Conservation (phyloP, 2,329 filamentous ascomycete genomes). For the Cladosporium velox region DNA sequence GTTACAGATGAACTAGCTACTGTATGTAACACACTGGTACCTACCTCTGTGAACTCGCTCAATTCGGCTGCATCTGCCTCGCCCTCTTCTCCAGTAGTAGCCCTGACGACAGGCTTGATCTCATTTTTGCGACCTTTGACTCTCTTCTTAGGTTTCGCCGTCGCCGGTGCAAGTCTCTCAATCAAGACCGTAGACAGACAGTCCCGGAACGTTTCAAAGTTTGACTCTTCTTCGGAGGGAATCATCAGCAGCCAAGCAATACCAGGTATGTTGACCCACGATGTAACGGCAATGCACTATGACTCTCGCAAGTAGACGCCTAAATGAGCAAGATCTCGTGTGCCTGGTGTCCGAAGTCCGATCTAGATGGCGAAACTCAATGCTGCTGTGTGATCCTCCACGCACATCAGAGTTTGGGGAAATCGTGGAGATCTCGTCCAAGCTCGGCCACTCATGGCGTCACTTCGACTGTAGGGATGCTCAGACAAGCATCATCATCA, state of each 20-base stretch:
- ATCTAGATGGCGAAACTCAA: slow-evolving; percentile 8
- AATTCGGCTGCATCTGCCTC: slow-evolving; percentile 64
- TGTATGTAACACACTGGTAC: slow-evolving; percentile 3
- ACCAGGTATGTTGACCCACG: neutral
- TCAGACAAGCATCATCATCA: slow-evolving; percentile 5
- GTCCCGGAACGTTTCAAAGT: slow-evolving; percentile 72
- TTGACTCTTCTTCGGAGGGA: slow-evolving; percentile 44
- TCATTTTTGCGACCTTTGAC: slow-evolving; percentile 44
- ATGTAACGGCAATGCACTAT: neutral
- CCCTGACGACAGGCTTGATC: slow-evolving; percentile 38
- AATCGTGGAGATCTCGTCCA: slow-evolving; percentile 14
- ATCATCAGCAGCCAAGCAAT: slow-evolving; percentile 33
- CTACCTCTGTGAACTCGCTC: slow-evolving; percentile 73
- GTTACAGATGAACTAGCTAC: neutral
- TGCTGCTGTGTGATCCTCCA: slow-evolving; percentile 1
- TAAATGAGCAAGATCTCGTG: slow-evolving; percentile 2
- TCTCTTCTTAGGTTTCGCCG: slow-evolving; percentile 48
- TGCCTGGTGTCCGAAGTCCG: neutral
- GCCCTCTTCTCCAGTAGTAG: slow-evolving; percentile 19
- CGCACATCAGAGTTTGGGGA: neutral
- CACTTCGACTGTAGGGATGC: neutral
- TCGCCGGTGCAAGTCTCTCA: slow-evolving; percentile 55
- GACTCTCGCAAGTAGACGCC: neutral
- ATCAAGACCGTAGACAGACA: slow-evolving; percentile 71
- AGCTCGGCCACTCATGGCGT: slow-evolving; percentile 16